These are phyloP conservation scores for Boletus barrowsii DNA, from an alignment of 768 basidiomycete species.

Conservation along the genomic window DNA sequence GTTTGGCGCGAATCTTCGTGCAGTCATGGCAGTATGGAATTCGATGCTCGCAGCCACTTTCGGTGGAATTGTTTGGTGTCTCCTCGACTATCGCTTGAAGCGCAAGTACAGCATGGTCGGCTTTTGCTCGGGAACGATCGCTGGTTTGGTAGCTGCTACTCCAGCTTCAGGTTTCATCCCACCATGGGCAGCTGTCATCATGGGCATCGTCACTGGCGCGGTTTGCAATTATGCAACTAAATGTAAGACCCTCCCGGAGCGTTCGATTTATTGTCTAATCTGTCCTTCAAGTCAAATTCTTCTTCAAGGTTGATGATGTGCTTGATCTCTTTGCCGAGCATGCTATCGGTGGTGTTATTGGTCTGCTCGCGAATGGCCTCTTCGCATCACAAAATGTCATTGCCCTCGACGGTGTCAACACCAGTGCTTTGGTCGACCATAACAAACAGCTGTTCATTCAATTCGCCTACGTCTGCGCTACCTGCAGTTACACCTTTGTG, in stretches of 20 bases:
- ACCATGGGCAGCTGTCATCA: slow-evolving; percentile 72
- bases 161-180: slow-evolving; percentile 82
- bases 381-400: slow-evolving; percentile 69
- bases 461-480: slow-evolving; percentile 59
- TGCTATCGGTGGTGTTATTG: slow-evolving; percentile 80
- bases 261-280: slow-evolving; percentile 8
- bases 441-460: slow-evolving; percentile 80
- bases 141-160: slow-evolving; percentile 85
- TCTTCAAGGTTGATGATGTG: slow-evolving; percentile 77
- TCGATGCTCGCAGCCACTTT: slow-evolving; percentile 83
- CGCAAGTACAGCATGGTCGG: slow-evolving; percentile 87
- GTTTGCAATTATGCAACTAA: slow-evolving; percentile 85
- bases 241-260: slow-evolving; percentile 40
- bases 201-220: slow-evolving; percentile 70
- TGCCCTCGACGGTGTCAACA: slow-evolving; percentile 64
- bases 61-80: slow-evolving; percentile 80
- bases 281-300: slow-evolving; percentile 53
- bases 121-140: slow-evolving; percentile 85
- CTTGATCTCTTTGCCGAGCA: slow-evolving; percentile 93
- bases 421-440: slow-evolving; percentile 70
- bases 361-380: slow-evolving; percentile 67
- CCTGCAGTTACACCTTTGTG: slow-evolving; percentile 57
- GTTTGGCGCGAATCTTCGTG: slow-evolving; percentile 84
- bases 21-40: slow-evolving; percentile 83
- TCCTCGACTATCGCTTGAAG: slow-evolving; percentile 76